phyloP scores from a whole-genome alignment of 176 grass and related monocot genomes.

The Chrysopogon serrulatus region DNA sequence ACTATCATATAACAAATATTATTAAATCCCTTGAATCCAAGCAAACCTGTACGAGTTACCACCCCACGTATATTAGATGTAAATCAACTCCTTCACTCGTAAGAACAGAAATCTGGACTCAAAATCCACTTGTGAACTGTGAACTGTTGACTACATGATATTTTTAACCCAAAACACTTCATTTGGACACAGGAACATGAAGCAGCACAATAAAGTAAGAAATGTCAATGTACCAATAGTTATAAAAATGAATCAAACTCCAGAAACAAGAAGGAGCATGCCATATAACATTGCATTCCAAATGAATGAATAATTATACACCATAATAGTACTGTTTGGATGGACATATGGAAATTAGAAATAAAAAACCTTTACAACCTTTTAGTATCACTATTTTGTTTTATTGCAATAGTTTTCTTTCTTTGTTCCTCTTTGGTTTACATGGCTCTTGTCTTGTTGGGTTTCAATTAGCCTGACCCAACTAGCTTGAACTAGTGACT shows the following conservation, averaged over 20 bases:
- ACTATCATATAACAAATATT: not conserved
- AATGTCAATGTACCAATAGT: not conserved
- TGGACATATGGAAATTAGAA: not conserved
- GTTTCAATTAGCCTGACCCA: not conserved
- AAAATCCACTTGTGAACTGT: not conserved
- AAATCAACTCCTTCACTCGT: slow-evolving; percentile 1
- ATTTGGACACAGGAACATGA: not conserved
- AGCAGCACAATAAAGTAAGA: slow-evolving; percentile 1
- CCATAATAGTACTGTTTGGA: not conserved
- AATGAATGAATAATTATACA: not conserved
- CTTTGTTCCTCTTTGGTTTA: not conserved
- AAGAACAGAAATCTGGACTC: not conserved
- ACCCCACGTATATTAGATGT: not conserved
- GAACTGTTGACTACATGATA: not conserved
- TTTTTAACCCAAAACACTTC: slow-evolving; percentile 2
- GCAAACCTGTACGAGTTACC: not conserved
- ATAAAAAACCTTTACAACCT: not conserved
- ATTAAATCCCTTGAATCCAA: slow-evolving; percentile 15
- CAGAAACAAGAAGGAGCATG: not conserved
- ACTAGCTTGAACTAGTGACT: not conserved
- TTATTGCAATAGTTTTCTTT: not conserved
- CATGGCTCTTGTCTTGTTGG: not conserved
- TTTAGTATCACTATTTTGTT: not conserved
- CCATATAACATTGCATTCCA: not conserved
- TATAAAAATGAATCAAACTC: not conserved